Base-by-base conservation (phyloP, 202 grass and related monocot species). In the Saccharum hybrid region DNA sequence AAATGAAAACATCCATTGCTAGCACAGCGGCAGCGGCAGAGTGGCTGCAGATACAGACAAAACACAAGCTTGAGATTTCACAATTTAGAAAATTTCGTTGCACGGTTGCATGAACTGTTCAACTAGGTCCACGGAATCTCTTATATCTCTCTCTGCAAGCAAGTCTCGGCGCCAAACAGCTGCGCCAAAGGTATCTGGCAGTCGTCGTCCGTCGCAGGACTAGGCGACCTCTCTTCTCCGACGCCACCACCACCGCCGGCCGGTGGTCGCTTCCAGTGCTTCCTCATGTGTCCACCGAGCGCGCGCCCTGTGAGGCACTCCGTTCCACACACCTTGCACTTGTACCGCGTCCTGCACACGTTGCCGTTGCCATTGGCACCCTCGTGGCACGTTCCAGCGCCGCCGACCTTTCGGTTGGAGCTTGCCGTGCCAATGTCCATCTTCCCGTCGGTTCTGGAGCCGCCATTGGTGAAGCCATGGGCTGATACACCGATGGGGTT, bases 231-330 rank as follows among this genome's bases (percentile, higher is more conserved):
- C 36, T 19, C 65, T 49, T 65, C 75, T 1, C n/a, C 74, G 3
- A 26, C 16, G 7, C 23, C 68, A 5, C 43, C 64, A 31, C 36
- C 68, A 12, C 7, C 28, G 3, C 13, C 56, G 18, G 6, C 8
- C 13, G 76, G 30, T 0, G 56, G 37, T 15, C 6, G 65, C 66
- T 77, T 77, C 66, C 59, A 21, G 74, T 89, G 88, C 83, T 77
- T 89, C 54, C 78, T 77, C 88, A 89, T 89, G 83, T 89, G 88
- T 0, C 88, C 83, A 48, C 88, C 83, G 21, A 89, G 88, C 14
- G 78, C 83, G 38, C 49, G 46, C 40, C 88, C 78, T 1, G 77
- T 77, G 15, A 2, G 15, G 28, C n/a, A 86, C 66, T 61, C 72
- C 26, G 9, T 23, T 48, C 66, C 88, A 68, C 88, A 89, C 7